Conservation (phyloP, 2,329 filamentous ascomycete genomes). For the Akanthomyces dipterigenus region DNA sequence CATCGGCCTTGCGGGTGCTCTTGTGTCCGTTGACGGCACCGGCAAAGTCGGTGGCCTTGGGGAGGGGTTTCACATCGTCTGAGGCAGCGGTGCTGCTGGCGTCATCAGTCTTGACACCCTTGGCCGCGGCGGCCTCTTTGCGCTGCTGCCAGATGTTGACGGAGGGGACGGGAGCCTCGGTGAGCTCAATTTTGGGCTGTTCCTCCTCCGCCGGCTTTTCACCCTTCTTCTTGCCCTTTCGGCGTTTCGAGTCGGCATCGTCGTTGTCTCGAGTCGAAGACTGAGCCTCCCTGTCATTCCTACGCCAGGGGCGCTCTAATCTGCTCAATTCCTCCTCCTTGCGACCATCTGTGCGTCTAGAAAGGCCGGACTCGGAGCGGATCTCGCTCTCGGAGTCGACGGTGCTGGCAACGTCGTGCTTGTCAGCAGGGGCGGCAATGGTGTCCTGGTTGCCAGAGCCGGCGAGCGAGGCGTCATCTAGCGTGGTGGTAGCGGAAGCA, state of each 20-base stretch:
- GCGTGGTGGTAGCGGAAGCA: not conserved
- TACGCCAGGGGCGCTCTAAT: conserved; percentile 35
- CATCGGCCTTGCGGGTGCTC: conserved; percentile 35
- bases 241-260: conserved; percentile 41
- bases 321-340: conserved; percentile 33
- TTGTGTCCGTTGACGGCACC: conserved; percentile 31
- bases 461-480: conserved; percentile 18
- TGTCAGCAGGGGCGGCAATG: conserved; percentile 21
- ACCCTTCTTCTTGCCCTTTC: conserved; percentile 55
- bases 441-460: conserved; percentile 15
- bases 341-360: conserved; percentile 25
- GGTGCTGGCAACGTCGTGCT: conserved; percentile 28
- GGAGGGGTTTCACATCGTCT: conserved; percentile 39
- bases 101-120: conserved; percentile 33
- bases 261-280: conserved; percentile 60
- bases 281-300: conserved; percentile 44
- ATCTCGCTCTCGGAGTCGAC: conserved; percentile 32
- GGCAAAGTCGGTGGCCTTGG: conserved; percentile 19
- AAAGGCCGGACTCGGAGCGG: conserved; percentile 28
- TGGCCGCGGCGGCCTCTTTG: conserved; percentile 47
- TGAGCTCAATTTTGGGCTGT: conserved; percentile 58
- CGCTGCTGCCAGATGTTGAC: conserved; percentile 88
- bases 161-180: conserved; percentile 72
- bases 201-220: conserved; percentile 51
- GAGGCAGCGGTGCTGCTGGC: conserved; percentile 15